These are phyloP conservation scores for Ceratocystis smalleyi DNA, from an alignment of 2,329 filamentous ascomycete genomes.

Conservation along the genomic window DNA sequence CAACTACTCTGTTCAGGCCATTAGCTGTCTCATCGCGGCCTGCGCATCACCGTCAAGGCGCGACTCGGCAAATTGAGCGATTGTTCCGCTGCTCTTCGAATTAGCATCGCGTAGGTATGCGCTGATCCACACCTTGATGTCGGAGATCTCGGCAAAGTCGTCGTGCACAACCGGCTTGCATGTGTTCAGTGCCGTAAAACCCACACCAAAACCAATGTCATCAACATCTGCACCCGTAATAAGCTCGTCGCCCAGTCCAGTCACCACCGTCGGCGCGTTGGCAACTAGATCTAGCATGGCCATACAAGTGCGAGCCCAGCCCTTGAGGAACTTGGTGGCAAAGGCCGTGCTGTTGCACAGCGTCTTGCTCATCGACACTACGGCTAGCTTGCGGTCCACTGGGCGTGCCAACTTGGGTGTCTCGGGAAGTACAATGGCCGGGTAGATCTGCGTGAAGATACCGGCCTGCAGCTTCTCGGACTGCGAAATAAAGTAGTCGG, in stretches of 20 bases:
- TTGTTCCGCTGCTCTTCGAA: slow-evolving; percentile 50
- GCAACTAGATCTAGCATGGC: slow-evolving; percentile 77
- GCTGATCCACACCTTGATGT: slow-evolving; percentile 73
- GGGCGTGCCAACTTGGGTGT: slow-evolving; percentile 80
- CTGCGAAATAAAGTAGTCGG: slow-evolving; percentile 79
- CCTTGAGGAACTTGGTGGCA: slow-evolving; percentile 65
- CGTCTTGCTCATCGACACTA: slow-evolving; percentile 85
- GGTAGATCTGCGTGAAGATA: slow-evolving; percentile 74
- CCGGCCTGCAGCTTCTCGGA: slow-evolving; percentile 68
- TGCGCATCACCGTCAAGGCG: slow-evolving; percentile 44
- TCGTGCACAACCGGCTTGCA: slow-evolving; percentile 61
- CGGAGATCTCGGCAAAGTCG: slow-evolving; percentile 70
- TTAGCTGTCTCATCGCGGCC: slow-evolving; percentile 11
- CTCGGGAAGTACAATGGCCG: slow-evolving; percentile 69
- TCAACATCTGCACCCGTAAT: slow-evolving; percentile 84
- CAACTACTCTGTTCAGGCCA: slow-evolving; percentile 5
- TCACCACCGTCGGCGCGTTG: slow-evolving; percentile 59
- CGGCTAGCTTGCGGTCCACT: slow-evolving; percentile 81
- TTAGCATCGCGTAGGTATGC: slow-evolving; percentile 66
- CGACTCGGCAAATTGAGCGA: slow-evolving; percentile 56
- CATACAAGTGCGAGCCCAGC: slow-evolving; percentile 82
- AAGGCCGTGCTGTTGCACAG: slow-evolving; percentile 76
- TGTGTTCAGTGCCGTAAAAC: slow-evolving; percentile 85
- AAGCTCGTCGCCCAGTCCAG: slow-evolving; percentile 54
- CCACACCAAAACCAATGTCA: slow-evolving; percentile 85